Percentiles rank a stretch among this genome's conserved stretches.
These are phyloP conservation scores for Brassica napus DNA, from an alignment of 345 rosid species.

Conservation along the genomic window DNA sequence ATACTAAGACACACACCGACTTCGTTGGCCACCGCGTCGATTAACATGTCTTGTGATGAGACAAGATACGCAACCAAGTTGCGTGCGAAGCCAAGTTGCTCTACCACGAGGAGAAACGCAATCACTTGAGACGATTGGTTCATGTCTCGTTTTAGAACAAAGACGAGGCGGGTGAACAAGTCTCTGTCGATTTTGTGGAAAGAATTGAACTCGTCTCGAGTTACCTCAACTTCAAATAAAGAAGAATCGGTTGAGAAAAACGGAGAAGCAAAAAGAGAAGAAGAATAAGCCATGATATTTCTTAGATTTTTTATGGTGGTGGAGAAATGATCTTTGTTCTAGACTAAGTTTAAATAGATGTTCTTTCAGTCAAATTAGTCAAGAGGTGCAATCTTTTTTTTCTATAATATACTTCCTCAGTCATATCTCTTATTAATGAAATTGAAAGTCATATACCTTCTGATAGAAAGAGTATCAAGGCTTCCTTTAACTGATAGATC, in stretches of 20 bases:
- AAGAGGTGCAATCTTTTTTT: slow-evolving; percentile 7
- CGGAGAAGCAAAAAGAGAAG: background rate
- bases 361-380: background rate
- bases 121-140: slow-evolving; percentile 48
- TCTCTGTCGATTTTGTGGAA: slow-evolving; percentile 60
- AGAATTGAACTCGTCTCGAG: slow-evolving; percentile 41
- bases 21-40: slow-evolving; percentile 53
- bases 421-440: slow-evolving; percentile 17
- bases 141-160: slow-evolving; percentile 46
- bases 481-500: background rate
- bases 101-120: slow-evolving; percentile 58
- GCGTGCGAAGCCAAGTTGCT: slow-evolving; percentile 24
- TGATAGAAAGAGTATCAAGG: background rate
- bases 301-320: background rate
- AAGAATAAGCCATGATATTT: slow-evolving; percentile 2
- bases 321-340: background rate
- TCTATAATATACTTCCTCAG: background rate
- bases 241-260: background rate
- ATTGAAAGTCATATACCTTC: background rate
- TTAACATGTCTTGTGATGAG: slow-evolving; percentile 30
- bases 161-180: slow-evolving; percentile 49
- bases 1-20: slow-evolving; percentile 42
- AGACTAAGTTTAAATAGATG: background rate
- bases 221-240: background rate
- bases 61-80: slow-evolving; percentile 33